These are phyloP conservation scores for Lipomyces japonicus DNA, from an alignment of 805 yeast species.

Conservation along the genomic window DNA sequence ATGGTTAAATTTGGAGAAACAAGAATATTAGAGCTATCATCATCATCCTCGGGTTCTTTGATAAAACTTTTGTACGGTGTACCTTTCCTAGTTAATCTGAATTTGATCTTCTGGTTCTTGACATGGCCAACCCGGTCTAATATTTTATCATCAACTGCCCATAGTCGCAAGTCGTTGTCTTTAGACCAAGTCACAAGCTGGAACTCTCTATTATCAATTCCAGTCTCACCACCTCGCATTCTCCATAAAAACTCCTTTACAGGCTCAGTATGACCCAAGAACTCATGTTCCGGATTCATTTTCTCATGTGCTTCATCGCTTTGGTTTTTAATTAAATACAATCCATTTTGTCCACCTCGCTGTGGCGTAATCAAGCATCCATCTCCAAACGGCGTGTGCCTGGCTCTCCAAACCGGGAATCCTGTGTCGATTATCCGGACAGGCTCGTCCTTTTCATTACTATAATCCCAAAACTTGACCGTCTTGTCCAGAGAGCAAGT, in stretches of 20 bases:
- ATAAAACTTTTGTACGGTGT: slow-evolving; percentile 50
- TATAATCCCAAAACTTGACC: slow-evolving; percentile 77
- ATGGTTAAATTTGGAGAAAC: not conserved
- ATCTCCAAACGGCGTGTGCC: slow-evolving; percentile 83
- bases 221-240: slow-evolving; percentile 45
- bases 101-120: slow-evolving; percentile 40
- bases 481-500: slow-evolving; percentile 84
- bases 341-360: slow-evolving; percentile 72
- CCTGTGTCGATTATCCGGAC: slow-evolving; percentile 60
- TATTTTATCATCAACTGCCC: slow-evolving; percentile 60
- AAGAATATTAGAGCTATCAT: not conserved
- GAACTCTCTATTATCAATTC: slow-evolving; percentile 68
- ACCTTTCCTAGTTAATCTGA: slow-evolving; percentile 41
- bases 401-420: slow-evolving; percentile 85
- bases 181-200: slow-evolving; percentile 94
- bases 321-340: slow-evolving; percentile 45
- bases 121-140: slow-evolving; percentile 43
- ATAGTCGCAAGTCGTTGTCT: slow-evolving; percentile 76
- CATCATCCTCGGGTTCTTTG: slow-evolving; percentile 45
- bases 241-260: slow-evolving; percentile 90
- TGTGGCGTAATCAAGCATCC: slow-evolving; percentile 88
- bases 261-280: slow-evolving; percentile 79
- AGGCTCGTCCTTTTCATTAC: slow-evolving; percentile 43
- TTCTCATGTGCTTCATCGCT: slow-evolving; percentile 30
- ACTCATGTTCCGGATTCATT: slow-evolving; percentile 54